These are phyloP conservation scores for Posidonia oceanica DNA, from an alignment of 116 monocot genomes.

Conservation along the genomic window DNA sequence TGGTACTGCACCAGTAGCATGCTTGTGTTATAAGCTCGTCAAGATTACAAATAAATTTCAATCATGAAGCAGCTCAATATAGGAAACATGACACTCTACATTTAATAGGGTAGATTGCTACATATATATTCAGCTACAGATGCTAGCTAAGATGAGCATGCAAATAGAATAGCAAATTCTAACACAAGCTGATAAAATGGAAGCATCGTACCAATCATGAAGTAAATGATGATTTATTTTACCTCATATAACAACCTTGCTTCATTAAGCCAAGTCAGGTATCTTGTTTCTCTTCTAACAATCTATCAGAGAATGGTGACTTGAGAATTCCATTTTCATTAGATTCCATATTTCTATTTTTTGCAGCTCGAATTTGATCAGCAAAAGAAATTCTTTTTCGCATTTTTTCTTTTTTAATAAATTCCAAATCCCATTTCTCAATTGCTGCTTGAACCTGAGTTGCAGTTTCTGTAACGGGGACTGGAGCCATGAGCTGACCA, in stretches of 20 bases:
- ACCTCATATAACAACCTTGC: too few species aligned
- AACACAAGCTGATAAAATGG: too few species aligned
- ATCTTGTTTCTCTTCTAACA: slow-evolving; percentile 3
- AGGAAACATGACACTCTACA: too few species aligned
- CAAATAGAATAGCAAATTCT: too few species aligned
- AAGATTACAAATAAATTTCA: neutral
- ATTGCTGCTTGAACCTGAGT: neutral
- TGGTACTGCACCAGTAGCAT: too few species aligned
- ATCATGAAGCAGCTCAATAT: too few species aligned
- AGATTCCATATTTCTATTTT: slow-evolving; percentile 1
- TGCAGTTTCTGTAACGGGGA: neutral
- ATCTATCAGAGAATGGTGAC: neutral
- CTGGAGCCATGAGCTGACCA: neutral
- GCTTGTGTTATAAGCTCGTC: neutral
- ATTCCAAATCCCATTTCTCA: slow-evolving; percentile 26
- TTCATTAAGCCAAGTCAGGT: neutral
- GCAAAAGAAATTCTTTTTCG: slow-evolving; percentile 18
- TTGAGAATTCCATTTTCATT: neutral
- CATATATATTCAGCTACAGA: too few species aligned
- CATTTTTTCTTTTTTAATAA: slow-evolving; percentile 19
- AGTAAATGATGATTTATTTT: too few species aligned
- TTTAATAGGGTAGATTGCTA: too few species aligned
- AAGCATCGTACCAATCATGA: too few species aligned
- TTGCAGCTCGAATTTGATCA: slow-evolving; percentile 21
- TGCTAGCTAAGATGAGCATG: too few species aligned